Base-by-base conservation (phyloP, 495 filamentous ascomycete species). In the Chlorociboria aeruginascens region DNA sequence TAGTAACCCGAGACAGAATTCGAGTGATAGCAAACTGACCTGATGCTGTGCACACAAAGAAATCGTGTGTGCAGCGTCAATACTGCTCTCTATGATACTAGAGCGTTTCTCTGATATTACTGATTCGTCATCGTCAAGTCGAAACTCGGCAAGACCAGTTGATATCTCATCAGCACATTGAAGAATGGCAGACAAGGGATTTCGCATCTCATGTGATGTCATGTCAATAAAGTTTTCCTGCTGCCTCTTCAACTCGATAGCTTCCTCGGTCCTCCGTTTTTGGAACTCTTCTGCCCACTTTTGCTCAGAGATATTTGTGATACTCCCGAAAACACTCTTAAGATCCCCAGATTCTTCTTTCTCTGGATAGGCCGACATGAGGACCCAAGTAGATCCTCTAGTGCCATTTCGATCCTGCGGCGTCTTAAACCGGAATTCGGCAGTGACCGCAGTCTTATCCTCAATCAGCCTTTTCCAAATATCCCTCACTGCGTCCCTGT, bases 171-270 rank as follows among this genome's bases (percentile, higher is more conserved):
- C 86, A 4, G 81, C 79, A 58, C 83, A 89, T 62, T 89, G 85
- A 32, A 89, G 63, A 39, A 90, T 86, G 7, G 86, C 86, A 38
- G 77, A 83, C 8, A 92, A 69, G 1, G 87, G 87, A 51, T 92
- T 94, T 8, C 86, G 76, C 70, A 92, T 86, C 57, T 94, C 86
- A 55, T 94, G 86, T 51, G 55, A 57, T 33, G 55, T 57, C 55
- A 57, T 57, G 30, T 92, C 86, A 58, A 93, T 90, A 61, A 92
- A 93, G 48, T 88, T 89, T 59, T 92, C 82, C 54, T 85, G 82
- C 53, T 84, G 80, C 28, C 76, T 66, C 61, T 86, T 87, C 43
- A 76, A 69, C 48, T 80, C 77, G 43, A 83, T 69, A 6, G 78
- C 82, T 54, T 78, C 79, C 53, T 75, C 71, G 40, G 74, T 69